A percentile compares a stretch with the other conserved stretches of the same genome.
phyloP scores from a whole-genome alignment of 371 early-diverging fungal species.

The Smittium culicis region DNA sequence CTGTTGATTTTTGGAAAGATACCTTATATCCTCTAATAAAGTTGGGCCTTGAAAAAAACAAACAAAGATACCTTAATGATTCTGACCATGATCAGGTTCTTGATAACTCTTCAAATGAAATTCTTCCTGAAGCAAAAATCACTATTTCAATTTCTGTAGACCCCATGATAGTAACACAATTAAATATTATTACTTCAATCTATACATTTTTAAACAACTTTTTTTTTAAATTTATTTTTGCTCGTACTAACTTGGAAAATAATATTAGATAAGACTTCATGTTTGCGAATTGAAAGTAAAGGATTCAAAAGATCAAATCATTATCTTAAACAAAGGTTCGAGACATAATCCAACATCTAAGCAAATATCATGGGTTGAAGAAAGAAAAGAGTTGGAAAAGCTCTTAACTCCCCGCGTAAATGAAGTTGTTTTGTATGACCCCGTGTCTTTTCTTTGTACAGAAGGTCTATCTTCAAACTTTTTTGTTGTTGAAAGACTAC shows the following conservation, averaged over 20 bases:
- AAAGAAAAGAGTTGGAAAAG: slow-evolving; percentile 22
- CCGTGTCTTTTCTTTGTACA: slow-evolving; percentile 15
- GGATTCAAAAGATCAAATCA: slow-evolving; percentile 10
- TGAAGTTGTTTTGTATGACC: slow-evolving; percentile 28
- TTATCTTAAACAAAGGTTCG: slow-evolving; percentile 17
- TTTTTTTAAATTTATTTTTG: not conserved
- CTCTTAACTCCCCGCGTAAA: slow-evolving; percentile 22
- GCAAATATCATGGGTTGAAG: slow-evolving; percentile 27
- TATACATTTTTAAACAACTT: not conserved
- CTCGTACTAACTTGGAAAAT: no score
- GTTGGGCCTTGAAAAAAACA: slow-evolving; percentile 4
- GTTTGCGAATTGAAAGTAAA: not conserved
- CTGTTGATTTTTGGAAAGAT: not conserved
- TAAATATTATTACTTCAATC: slow-evolving; percentile 4
- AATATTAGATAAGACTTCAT: slow-evolving; percentile 1
- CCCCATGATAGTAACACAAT: not conserved
- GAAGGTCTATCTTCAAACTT: slow-evolving; percentile 33
- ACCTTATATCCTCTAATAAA: not conserved
- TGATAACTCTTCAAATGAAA: not conserved
- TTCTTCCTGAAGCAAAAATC: not conserved
- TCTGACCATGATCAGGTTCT: not conserved
- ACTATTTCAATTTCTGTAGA: not conserved
- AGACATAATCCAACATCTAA: slow-evolving; percentile 27
- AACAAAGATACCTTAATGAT: not conserved
- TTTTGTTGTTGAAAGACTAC: slow-evolving; percentile 19